Conservation (phyloP, 371 early-diverging fungal species). For the Mucor velutinosus region DNA sequence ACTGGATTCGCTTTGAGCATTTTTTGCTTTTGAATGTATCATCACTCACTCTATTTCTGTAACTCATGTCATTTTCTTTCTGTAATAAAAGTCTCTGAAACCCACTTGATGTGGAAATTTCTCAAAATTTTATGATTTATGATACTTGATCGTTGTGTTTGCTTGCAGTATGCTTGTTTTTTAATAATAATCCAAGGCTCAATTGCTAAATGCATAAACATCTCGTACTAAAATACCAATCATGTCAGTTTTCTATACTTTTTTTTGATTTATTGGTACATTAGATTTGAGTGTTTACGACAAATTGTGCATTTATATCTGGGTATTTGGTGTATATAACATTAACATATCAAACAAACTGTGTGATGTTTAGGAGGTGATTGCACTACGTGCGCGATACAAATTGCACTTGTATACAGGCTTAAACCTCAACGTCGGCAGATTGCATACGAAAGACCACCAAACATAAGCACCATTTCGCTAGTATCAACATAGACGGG, state of each 20-base stretch:
- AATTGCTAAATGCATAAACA: background rate
- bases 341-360: background rate
- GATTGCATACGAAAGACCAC: background rate
- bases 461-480: conserved; percentile 10
- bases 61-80: background rate
- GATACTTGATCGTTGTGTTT: too few species aligned
- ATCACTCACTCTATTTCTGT: background rate
- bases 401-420: background rate
- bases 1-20: background rate
- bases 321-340: background rate
- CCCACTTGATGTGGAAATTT: background rate
- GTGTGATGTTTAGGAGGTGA: background rate
- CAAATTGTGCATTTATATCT: background rate
- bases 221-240: background rate
- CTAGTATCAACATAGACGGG: conserved; percentile 17
- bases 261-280: background rate
- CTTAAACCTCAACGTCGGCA: background rate
- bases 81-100: background rate
- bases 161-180: background rate
- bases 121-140: background rate
- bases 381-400: background rate
- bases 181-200: background rate
- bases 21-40: background rate
- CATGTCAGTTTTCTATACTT: background rate
- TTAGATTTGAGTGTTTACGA: background rate